phyloP scores from a whole-genome alignment of 306 rosid species.

The Medicago lupulina region DNA sequence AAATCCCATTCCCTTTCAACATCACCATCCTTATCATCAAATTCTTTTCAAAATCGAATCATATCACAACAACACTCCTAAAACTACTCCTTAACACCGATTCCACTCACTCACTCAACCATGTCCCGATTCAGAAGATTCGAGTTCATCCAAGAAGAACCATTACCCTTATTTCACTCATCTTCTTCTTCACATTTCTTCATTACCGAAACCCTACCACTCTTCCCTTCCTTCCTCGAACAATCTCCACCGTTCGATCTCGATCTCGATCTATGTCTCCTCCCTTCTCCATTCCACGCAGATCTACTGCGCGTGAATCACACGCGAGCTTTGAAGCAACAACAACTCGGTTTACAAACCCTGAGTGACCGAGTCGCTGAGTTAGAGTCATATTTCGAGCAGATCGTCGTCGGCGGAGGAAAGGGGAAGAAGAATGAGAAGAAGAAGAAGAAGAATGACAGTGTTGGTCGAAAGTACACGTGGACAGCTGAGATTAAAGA shows the following conservation, averaged over 20 bases:
- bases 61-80: background rate
- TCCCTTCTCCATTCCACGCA: constrained; percentile 50
- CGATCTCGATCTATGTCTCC: constrained; percentile 47
- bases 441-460: background rate
- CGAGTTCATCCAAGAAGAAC: constrained; percentile 58
- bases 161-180: constrained; percentile 32
- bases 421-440: background rate
- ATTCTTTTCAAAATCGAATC: background rate
- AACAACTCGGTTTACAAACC: constrained; percentile 48
- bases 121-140: constrained; percentile 72
- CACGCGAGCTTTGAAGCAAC: constrained; percentile 53
- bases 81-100: constrained; percentile 32
- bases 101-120: constrained; percentile 40
- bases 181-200: constrained; percentile 37
- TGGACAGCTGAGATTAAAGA: constrained; percentile 85
- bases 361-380: constrained; percentile 68
- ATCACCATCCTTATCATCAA: background rate
- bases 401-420: constrained; percentile 46
- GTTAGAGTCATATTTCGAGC: constrained; percentile 77
- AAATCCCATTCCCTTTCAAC: constrained; percentile 42
- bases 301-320: constrained; percentile 62
- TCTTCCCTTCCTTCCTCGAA: constrained; percentile 63
- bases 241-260: constrained; percentile 41
- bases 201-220: constrained; percentile 47
- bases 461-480: constrained; percentile 71